A percentile compares a stretch with the other conserved stretches of the same genome.
Conservation (phyloP, 192 early-diverging fungal genomes). For the Geranomyces variabilis region DNA sequence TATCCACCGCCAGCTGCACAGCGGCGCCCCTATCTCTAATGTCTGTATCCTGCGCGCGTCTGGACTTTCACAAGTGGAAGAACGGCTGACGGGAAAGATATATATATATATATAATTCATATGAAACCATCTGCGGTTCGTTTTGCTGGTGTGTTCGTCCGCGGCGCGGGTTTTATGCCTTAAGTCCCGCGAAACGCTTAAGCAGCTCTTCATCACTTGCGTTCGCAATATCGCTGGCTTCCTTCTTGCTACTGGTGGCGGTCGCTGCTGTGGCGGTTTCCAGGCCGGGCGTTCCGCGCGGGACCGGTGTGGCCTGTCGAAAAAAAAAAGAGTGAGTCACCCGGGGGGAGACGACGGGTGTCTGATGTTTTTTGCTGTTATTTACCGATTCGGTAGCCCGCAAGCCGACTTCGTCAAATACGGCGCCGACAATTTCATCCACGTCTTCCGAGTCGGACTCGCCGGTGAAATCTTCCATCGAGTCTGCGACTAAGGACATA, state of each 20-base stretch:
- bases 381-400: constrained; percentile 6
- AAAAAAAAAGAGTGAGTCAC: not conserved
- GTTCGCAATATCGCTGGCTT: not conserved
- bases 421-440: constrained; percentile 43
- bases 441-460: constrained; percentile 35
- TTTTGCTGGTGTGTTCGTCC: too few relatives aligned
- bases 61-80: too few relatives aligned
- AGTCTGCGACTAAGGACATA: constrained; percentile 36
- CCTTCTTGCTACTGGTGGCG: not conserved
- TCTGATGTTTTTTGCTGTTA: too few relatives aligned
- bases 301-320: not conserved
- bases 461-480: constrained; percentile 37
- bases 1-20: too few relatives aligned
- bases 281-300: not conserved
- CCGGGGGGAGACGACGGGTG: too few relatives aligned
- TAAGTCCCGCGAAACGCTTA: constrained; percentile 1
- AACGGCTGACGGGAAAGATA: too few relatives aligned
- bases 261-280: not conserved
- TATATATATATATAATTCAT: too few relatives aligned
- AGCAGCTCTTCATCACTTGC: not conserved
- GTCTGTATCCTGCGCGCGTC: too few relatives aligned
- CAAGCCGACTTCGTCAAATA: constrained; percentile 46
- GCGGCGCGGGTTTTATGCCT: not conserved
- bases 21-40: too few relatives aligned
- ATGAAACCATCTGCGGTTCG: too few relatives aligned